Evolutionary conservation across 2,329 filamentous ascomycete species (phyloP).

Genomic region (Calonectria ilicicola): DNA sequence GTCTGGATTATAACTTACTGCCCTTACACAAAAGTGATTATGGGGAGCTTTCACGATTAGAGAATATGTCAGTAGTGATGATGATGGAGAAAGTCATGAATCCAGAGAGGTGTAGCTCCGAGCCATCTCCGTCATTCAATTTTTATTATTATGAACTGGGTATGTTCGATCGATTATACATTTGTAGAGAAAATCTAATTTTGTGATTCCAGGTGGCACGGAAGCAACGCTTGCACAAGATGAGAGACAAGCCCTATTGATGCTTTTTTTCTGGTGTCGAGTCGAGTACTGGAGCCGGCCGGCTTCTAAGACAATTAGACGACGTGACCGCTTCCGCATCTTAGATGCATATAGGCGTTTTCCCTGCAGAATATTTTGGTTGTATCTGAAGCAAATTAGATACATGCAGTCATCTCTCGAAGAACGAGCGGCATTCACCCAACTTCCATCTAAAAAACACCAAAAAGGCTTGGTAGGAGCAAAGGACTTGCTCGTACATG

Average conservation of each 20-base stretch:
- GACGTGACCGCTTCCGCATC: not conserved
- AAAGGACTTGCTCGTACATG: not conserved
- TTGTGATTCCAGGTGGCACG: not conserved
- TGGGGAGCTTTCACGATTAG: not conserved
- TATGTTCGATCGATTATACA: not conserved
- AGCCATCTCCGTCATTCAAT: not conserved
- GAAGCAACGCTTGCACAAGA: not conserved
- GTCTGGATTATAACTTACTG: not conserved
- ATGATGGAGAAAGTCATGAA: not conserved
- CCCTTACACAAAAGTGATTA: not conserved
- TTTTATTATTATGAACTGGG: not conserved
- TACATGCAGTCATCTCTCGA: not conserved
- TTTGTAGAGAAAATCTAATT: not conserved
- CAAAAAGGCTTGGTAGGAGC: no score
- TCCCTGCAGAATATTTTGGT: not conserved
- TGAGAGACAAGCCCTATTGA: not conserved
- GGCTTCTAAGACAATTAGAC: not conserved
- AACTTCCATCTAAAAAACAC: not conserved
- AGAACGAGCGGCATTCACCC: not conserved
- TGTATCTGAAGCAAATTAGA: not conserved
- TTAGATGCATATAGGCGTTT: not conserved
- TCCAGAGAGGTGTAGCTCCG: not conserved
- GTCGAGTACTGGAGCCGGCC: not conserved
- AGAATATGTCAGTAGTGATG: not conserved
- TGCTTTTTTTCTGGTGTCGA: not conserved